These are phyloP conservation scores for Ajuga chamaepitys DNA, from an alignment of 257 asterid genomes.

Conservation along the genomic window DNA sequence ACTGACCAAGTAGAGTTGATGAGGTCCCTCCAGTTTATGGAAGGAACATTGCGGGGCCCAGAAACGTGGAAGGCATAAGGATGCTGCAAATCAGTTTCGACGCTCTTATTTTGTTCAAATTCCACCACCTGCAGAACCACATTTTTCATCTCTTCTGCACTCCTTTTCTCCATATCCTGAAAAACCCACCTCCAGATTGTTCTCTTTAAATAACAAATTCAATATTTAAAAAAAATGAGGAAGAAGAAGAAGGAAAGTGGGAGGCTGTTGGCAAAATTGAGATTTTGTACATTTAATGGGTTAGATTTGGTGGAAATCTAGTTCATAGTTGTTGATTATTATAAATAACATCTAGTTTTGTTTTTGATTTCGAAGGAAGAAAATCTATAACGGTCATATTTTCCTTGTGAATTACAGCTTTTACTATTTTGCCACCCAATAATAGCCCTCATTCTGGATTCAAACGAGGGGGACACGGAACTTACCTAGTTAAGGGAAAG, in stretches of 20 bases:
- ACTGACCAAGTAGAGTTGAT: conserved; percentile 64
- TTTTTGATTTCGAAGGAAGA: too few species aligned
- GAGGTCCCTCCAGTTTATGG: conserved; percentile 68
- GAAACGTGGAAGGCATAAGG: conserved; percentile 77
- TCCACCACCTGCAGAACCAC: conserved; percentile 33
- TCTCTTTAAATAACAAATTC: background rate
- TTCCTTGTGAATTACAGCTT: conserved; percentile 14
- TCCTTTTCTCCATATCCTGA: conserved; percentile 23
- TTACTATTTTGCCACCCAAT: too few species aligned
- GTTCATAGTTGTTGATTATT: conserved; percentile 15
- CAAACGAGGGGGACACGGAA: too few species aligned
- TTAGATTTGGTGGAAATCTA: too few species aligned
- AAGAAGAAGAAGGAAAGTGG: background rate
- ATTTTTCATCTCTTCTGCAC: conserved; percentile 31
- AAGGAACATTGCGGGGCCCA: conserved; percentile 69
- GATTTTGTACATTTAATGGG: conserved; percentile 28
- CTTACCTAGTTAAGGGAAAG: background rate
- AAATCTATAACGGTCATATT: conserved; percentile 52
- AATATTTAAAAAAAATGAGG: background rate
- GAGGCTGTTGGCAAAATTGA: background rate
- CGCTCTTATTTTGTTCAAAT: conserved; percentile 5
- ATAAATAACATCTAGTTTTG: conserved; percentile 20
- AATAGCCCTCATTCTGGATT: background rate
- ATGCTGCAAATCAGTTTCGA: conserved; percentile 35
- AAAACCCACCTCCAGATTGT: conserved; percentile 7